These are phyloP conservation scores for Tetragonia tetragonoides DNA, from an alignment of 148 eudicot species.

Conservation along the genomic window DNA sequence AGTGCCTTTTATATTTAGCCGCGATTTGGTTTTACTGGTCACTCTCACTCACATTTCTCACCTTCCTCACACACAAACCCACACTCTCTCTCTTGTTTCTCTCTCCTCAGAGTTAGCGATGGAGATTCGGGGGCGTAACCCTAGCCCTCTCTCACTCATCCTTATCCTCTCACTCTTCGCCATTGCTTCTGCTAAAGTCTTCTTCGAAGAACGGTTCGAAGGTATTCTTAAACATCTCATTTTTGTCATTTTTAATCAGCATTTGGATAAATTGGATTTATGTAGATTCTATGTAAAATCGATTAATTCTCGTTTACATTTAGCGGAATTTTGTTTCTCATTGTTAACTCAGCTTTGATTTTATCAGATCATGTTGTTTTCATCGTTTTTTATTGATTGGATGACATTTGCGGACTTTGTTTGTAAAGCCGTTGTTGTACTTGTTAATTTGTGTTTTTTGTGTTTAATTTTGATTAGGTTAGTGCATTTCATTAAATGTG, in stretches of 20 bases:
- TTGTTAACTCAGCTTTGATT: not conserved
- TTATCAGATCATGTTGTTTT: not conserved
- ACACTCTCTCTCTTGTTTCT: slow-evolving; percentile 3
- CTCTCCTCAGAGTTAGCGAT: slow-evolving; percentile 34
- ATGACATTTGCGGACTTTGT: not conserved
- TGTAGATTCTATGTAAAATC: not conserved
- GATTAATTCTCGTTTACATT: not conserved
- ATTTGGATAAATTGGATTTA: not conserved
- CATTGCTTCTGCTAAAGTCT: slow-evolving; percentile 54
- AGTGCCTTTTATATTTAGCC: slow-evolving; percentile 6
- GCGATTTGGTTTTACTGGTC: not conserved
- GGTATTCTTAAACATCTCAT: slow-evolving; percentile 34
- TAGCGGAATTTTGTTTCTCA: not conserved
- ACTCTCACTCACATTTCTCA: slow-evolving; percentile 15
- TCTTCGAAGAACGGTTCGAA: slow-evolving; percentile 84
- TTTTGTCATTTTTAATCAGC: slow-evolving; percentile 8
- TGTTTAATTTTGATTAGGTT: not conserved
- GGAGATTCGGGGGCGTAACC: slow-evolving; percentile 55
- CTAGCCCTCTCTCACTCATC: slow-evolving; percentile 58
- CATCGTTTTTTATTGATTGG: not conserved
- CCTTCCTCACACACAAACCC: not conserved
- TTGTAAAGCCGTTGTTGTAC: not conserved
- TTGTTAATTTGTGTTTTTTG: not conserved
- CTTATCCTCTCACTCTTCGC: slow-evolving; percentile 52
- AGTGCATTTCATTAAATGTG: not conserved